These are phyloP conservation scores for Saccharomyces kudriavzevii DNA, from an alignment of 805 yeast genomes.

Conservation along the genomic window DNA sequence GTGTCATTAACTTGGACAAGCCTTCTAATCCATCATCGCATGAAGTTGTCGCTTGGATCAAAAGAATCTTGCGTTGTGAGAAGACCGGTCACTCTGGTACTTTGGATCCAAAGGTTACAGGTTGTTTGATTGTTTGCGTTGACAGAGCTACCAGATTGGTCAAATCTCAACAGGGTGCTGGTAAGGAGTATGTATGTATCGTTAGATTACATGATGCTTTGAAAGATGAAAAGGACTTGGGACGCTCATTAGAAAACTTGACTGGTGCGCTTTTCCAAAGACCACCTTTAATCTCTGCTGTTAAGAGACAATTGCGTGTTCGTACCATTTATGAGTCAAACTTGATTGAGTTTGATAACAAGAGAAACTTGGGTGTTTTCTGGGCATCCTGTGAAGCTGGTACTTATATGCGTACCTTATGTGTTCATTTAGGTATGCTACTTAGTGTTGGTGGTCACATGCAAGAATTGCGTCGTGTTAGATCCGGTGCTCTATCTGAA, in stretches of 20 bases:
- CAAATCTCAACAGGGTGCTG: constrained; percentile 98
- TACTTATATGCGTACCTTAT: constrained; percentile 97
- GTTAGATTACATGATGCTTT: constrained; percentile 91
- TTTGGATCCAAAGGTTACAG: constrained; percentile 96
- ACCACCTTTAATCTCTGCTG: constrained; percentile 98
- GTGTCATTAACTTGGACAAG: constrained; percentile 94
- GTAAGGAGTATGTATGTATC: constrained; percentile 98
- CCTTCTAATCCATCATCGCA: constrained; percentile 98
- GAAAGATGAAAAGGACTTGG: constrained; percentile 82
- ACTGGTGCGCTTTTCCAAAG: constrained; percentile 99
- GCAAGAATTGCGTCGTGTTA: constrained; percentile 99
- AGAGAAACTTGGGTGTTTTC: constrained; percentile 93
- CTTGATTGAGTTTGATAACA: constrained; percentile 89
- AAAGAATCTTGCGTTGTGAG: constrained; percentile 88
- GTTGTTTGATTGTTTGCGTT: constrained; percentile 95
- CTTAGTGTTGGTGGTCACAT: constrained; percentile 98
- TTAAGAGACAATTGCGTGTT: constrained; percentile 96
- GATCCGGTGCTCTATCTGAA: constrained; percentile 93
- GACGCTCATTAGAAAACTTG: constrained; percentile 80
- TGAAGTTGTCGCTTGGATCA: constrained; percentile 99
- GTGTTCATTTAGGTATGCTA: constrained; percentile 98
- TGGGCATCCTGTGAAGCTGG: constrained; percentile 99
- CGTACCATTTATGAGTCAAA: constrained; percentile 96
- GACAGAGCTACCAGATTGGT: constrained; percentile 98
- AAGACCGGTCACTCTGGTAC: constrained; percentile 99